Evolutionary conservation across 2,329 filamentous ascomycete genomes (phyloP).

Genomic region (Aspergillus arachidicola): DNA sequence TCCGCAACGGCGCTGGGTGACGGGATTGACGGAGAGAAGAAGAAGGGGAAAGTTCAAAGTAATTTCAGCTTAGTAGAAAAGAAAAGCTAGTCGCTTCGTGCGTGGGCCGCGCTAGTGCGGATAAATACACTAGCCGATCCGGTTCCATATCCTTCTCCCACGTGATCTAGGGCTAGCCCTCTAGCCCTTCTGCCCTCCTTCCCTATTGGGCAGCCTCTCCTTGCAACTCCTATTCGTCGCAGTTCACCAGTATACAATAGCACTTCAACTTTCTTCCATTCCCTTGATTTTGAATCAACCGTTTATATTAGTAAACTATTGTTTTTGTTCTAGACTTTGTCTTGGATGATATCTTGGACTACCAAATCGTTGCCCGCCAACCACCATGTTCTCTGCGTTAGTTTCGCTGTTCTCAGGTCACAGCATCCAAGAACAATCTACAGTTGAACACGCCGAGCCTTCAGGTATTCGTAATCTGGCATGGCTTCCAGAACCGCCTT

Average conservation of each 20-base stretch:
- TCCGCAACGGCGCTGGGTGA: constrained; percentile 51
- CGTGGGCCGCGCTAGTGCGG: constrained; percentile 38
- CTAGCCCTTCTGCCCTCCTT: constrained; percentile 2
- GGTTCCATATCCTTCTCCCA: constrained; percentile 10
- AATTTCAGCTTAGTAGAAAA: constrained; percentile 19
- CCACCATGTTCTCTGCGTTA: too few relatives aligned
- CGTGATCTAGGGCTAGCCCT: constrained; percentile 25
- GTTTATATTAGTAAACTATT: too few relatives aligned
- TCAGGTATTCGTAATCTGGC: constrained; percentile 45
- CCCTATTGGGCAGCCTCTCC: background rate
- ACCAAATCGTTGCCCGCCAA: background rate
- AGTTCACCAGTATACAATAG: background rate
- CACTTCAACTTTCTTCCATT: background rate
- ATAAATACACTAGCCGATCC: constrained; percentile 20
- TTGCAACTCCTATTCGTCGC: background rate
- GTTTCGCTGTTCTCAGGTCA: background rate
- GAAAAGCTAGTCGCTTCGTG: constrained; percentile 28
- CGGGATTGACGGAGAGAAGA: constrained; percentile 45
- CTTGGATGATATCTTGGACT: background rate
- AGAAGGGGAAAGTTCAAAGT: constrained; percentile 26
- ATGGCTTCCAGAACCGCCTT: constrained; percentile 35
- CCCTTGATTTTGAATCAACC: background rate
- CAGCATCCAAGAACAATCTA: background rate
- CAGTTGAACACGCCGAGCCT: constrained; percentile 23
- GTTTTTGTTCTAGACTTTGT: background rate